These are phyloP conservation scores for Wickerhamia fluorescens DNA, from an alignment of 805 yeast species.

Conservation along the genomic window DNA sequence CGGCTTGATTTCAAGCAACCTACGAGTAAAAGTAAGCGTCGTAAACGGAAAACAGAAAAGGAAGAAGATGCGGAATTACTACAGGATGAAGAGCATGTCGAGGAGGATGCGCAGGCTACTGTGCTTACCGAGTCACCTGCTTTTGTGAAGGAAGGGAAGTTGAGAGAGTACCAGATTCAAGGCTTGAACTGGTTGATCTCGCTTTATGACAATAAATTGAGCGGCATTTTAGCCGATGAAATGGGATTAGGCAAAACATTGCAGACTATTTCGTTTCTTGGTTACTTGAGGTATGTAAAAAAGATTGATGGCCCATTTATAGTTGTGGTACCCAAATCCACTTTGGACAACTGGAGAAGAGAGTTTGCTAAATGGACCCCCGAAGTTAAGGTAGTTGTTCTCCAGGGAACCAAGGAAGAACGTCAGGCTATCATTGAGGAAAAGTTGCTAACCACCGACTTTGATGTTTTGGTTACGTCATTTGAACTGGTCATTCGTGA, in stretches of 20 bases:
- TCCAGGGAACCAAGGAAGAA: slow-evolving; percentile 87
- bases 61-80: slow-evolving; percentile 93
- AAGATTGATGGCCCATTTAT: slow-evolving; percentile 85
- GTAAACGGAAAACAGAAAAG: slow-evolving; percentile 84
- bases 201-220: slow-evolving; percentile 76
- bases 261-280: slow-evolving; percentile 89
- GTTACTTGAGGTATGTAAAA: slow-evolving; percentile 73
- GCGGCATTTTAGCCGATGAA: slow-evolving; percentile 95
- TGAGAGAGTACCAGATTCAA: slow-evolving; percentile 89
- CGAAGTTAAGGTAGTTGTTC: slow-evolving; percentile 74
- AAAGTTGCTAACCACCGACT: slow-evolving; percentile 60
- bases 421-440: slow-evolving; percentile 56
- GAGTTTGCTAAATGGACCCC: slow-evolving; percentile 97
- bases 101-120: slow-evolving; percentile 43
- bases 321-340: slow-evolving; percentile 90
- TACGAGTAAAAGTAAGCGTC: slow-evolving; percentile 21
- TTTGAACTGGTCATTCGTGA: slow-evolving; percentile 92
- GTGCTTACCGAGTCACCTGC: slow-evolving; percentile 84
- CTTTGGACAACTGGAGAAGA: slow-evolving; percentile 93
- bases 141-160: slow-evolving; percentile 58
- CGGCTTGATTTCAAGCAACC: slow-evolving; percentile 34
- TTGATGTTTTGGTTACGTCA: slow-evolving; percentile 86
- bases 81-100: slow-evolving; percentile 65
- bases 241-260: slow-evolving; percentile 97
- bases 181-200: slow-evolving; percentile 94